Percentiles rank a stretch among this genome's conserved stretches.
phyloP scores from a whole-genome alignment of 1,139 yeast genomes.

The Taiozyma onychis region DNA sequence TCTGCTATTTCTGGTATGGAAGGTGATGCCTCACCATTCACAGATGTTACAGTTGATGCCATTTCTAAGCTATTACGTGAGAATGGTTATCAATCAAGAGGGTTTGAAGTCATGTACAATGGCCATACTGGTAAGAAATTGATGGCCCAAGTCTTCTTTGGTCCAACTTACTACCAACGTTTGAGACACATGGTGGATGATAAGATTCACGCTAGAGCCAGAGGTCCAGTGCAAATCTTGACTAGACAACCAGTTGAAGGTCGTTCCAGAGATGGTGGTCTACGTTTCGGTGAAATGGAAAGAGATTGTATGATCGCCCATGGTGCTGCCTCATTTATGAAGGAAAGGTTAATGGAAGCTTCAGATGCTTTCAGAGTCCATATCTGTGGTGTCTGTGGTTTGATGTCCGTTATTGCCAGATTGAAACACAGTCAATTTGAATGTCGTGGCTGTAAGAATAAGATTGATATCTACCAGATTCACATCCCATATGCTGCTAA shows the following conservation, averaged over 20 bases:
- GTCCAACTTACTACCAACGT: conserved; percentile 98
- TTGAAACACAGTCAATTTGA: conserved; percentile 95
- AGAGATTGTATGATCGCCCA: conserved; percentile 99
- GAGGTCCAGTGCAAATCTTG: conserved; percentile 97
- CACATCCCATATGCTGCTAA: conserved; percentile 98
- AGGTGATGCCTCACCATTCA: conserved; percentile 98
- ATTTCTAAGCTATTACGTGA: conserved; percentile 86
- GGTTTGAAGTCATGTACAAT: conserved; percentile 96
- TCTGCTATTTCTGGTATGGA: conserved; percentile 93
- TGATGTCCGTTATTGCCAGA: conserved; percentile 96
- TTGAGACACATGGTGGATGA: conserved; percentile 99
- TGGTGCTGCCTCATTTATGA: conserved; percentile 97
- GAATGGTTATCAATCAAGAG: conserved; percentile 97
- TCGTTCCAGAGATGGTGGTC: conserved; percentile 98
- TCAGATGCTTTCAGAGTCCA: conserved; percentile 98
- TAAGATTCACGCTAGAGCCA: conserved; percentile 98
- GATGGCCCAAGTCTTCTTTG: conserved; percentile 97
- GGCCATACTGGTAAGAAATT: conserved; percentile 98
- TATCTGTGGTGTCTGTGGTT: conserved; percentile 96
- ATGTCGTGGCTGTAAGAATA: conserved; percentile 97
- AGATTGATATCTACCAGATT: conserved; percentile 95
- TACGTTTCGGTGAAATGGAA: conserved; percentile 99
- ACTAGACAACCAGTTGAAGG: conserved; percentile 99
- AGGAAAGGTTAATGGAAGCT: conserved; percentile 97
- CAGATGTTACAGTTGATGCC: conserved; percentile 97